Percentiles rank a stretch among this genome's conserved stretches.
These are phyloP conservation scores for Fusarium bulbicola DNA, from an alignment of 2,329 filamentous ascomycete genomes.

Conservation along the genomic window DNA sequence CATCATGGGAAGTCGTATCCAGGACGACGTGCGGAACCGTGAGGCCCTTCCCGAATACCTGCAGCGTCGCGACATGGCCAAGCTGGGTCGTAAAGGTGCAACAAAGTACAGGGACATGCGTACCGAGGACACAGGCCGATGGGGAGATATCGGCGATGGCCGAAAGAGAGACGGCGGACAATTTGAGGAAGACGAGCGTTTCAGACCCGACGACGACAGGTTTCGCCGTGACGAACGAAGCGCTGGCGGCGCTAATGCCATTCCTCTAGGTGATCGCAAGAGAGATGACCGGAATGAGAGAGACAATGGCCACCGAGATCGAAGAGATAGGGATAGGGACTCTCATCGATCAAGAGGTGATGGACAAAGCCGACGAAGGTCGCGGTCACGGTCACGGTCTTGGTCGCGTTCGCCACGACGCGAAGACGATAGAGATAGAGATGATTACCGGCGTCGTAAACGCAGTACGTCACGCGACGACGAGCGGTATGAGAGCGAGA, in stretches of 20 bases:
- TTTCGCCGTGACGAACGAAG: slow-evolving; percentile 54
- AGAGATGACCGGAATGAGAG: slow-evolving; percentile 44
- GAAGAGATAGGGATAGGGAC: slow-evolving; percentile 27
- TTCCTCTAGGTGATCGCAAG: slow-evolving; percentile 65
- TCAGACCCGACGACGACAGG: slow-evolving; percentile 69
- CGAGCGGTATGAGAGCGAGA: slow-evolving; percentile 66
- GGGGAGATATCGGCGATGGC: slow-evolving; percentile 73
- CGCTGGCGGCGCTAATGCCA: slow-evolving; percentile 73
- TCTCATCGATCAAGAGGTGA: slow-evolving; percentile 38
- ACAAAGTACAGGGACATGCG: slow-evolving; percentile 90
- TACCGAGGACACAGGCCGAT: slow-evolving; percentile 88
- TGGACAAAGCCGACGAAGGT: slow-evolving; percentile 28
- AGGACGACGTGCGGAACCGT: slow-evolving; percentile 83
- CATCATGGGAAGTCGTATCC: slow-evolving; percentile 84
- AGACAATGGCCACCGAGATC: slow-evolving; percentile 32
- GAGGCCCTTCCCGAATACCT: slow-evolving; percentile 89
- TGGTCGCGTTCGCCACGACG: slow-evolving; percentile 65
- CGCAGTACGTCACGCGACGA: slow-evolving; percentile 65
- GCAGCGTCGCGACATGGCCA: slow-evolving; percentile 92
- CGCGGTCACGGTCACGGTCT: slow-evolving; percentile 55
- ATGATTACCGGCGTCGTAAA: slow-evolving; percentile 62
- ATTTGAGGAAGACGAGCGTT: slow-evolving; percentile 69
- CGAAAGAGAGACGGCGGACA: slow-evolving; percentile 46
- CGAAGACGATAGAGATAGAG: slow-evolving; percentile 52
- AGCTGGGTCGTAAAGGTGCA: slow-evolving; percentile 89